Evolutionary conservation across 2,329 filamentous ascomycete genomes (phyloP).

Genomic region (Mollisiaceae sp.): DNA sequence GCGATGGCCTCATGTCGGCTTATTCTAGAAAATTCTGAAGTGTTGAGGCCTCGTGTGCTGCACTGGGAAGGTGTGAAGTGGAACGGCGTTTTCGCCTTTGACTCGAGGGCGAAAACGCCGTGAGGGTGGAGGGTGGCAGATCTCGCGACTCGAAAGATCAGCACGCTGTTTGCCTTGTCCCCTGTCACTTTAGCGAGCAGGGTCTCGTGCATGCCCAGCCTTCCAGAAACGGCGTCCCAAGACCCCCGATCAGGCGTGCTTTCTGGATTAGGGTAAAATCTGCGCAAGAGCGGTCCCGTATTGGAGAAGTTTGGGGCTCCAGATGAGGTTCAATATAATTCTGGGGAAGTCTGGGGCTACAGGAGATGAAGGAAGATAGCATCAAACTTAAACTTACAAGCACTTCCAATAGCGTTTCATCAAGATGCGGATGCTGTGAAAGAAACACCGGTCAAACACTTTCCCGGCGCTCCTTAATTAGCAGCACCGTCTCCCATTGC

Average conservation of each 20-base stretch:
- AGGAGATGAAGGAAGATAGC: neutral
- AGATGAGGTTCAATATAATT: neutral
- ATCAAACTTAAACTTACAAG: neutral
- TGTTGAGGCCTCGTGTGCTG: too few relatives aligned
- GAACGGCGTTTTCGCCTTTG: too few relatives aligned
- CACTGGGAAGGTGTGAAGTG: too few relatives aligned
- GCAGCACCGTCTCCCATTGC: neutral
- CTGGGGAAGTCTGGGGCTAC: neutral
- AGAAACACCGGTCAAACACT: neutral
- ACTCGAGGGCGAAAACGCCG: neutral
- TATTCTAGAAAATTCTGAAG: neutral
- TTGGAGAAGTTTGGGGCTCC: neutral
- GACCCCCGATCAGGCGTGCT: neutral
- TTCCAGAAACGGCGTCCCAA: neutral
- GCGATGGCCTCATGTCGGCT: neutral
- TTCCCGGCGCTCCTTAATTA: constrained; percentile 1
- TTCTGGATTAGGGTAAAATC: constrained; percentile 3
- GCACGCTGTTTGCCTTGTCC: too few relatives aligned
- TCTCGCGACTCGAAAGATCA: neutral
- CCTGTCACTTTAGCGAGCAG: too few relatives aligned
- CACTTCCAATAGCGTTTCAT: neutral
- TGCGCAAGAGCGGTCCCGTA: neutral
- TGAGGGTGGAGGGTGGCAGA: neutral
- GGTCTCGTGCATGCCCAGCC: too few relatives aligned
- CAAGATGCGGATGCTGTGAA: neutral